Conservation (phyloP, 768 basidiomycete species). For the Plicaturopsis crispa region DNA sequence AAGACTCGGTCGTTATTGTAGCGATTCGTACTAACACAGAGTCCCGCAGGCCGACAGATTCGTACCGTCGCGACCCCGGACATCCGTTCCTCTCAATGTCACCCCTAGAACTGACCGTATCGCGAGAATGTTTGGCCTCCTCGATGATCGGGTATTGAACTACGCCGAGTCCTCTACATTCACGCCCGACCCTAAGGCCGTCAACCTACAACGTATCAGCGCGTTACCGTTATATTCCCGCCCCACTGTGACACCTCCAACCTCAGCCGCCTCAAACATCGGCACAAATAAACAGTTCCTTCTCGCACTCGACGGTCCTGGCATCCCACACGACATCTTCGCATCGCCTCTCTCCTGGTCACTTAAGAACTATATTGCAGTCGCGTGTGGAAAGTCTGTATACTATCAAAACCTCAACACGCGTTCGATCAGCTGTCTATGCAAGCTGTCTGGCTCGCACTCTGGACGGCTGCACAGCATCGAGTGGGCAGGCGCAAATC, state of each 20-base stretch:
- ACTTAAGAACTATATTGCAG: slow-evolving; percentile 47
- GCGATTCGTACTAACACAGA: neutral
- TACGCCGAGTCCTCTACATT: slow-evolving; percentile 34
- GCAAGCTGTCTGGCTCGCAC: slow-evolving; percentile 24
- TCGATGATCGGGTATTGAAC: slow-evolving; percentile 47
- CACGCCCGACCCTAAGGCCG: slow-evolving; percentile 30
- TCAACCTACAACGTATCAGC: slow-evolving; percentile 42
- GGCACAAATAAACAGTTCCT: slow-evolving; percentile 45
- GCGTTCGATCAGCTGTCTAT: slow-evolving; percentile 44
- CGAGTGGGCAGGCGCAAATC: slow-evolving; percentile 39
- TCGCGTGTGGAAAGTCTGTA: slow-evolving; percentile 50
- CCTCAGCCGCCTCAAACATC: slow-evolving; percentile 55
- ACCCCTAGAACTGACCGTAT: slow-evolving; percentile 66
- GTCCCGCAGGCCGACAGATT: slow-evolving; percentile 50
- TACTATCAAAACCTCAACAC: slow-evolving; percentile 58
- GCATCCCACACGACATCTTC: slow-evolving; percentile 43
- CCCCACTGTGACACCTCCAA: slow-evolving; percentile 20
- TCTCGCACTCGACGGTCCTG: slow-evolving; percentile 59
- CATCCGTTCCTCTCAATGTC: slow-evolving; percentile 44
- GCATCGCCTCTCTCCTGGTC: slow-evolving; percentile 62
- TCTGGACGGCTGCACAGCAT: slow-evolving; percentile 37
- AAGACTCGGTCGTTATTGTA: slow-evolving; percentile 9
- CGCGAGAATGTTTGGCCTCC: slow-evolving; percentile 52
- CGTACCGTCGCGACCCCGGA: slow-evolving; percentile 44
- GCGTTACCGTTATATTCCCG: slow-evolving; percentile 41